Evolutionary conservation across 768 basidiomycete genomes (phyloP).

Genomic region (Cystobasidium ongulense): DNA sequence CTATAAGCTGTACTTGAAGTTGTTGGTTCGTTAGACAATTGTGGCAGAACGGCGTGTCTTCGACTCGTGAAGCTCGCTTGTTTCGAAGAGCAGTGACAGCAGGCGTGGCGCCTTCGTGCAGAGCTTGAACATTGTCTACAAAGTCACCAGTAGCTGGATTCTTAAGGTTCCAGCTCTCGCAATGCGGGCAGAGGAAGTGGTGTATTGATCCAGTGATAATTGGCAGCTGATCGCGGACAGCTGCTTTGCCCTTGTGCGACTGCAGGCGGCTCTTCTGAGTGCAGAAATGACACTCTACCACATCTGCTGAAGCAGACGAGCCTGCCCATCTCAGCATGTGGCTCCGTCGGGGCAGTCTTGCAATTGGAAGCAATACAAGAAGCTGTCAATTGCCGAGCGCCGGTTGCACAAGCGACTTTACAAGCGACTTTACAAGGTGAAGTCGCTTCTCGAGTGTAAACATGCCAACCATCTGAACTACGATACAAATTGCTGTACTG

Average conservation of each 20-base stretch:
- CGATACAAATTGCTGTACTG: no score
- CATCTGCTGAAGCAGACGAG: neutral
- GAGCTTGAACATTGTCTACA: neutral
- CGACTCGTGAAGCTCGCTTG: neutral
- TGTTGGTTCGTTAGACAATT: conserved; percentile 22
- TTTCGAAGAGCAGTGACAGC: neutral
- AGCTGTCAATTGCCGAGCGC: no score
- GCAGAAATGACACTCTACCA: conserved; percentile 25
- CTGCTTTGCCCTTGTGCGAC: conserved; percentile 7
- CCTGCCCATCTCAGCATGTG: neutral
- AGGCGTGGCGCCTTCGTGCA: neutral
- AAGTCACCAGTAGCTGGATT: conserved; percentile 12
- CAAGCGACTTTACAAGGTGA: no score
- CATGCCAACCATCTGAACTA: no score
- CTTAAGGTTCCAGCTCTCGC: conserved; percentile 22
- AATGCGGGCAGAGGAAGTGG: conserved; percentile 8
- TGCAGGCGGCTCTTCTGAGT: neutral
- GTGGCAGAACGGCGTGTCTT: conserved; percentile 3
- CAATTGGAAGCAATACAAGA: neutral
- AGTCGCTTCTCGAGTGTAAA: no score
- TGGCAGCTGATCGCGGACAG: neutral
- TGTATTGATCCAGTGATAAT: neutral
- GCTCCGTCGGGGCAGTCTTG: neutral
- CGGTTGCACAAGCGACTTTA: no score
- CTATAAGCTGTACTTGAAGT: conserved; percentile 24